Conservation (phyloP, 371 early-diverging fungal genomes). For the Saksenaea oblongispora region DNA sequence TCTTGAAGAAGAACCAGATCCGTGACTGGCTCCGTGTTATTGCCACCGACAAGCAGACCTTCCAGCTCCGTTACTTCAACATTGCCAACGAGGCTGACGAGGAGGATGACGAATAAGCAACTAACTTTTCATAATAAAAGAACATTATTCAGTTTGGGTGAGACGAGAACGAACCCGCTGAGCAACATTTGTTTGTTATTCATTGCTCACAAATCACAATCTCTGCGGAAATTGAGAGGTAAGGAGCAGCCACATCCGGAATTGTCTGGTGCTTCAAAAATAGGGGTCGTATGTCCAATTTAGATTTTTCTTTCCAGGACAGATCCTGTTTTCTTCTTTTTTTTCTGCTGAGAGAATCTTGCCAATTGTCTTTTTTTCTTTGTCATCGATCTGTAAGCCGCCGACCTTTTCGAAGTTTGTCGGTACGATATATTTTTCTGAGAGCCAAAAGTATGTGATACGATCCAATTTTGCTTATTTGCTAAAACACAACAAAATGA, state of each 20-base stretch:
- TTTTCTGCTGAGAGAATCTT: neutral
- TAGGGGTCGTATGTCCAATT: neutral
- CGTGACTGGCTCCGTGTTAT: slow-evolving; percentile 98
- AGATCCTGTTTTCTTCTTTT: slow-evolving; percentile 2
- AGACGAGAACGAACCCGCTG: slow-evolving; percentile 71
- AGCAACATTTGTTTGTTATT: slow-evolving; percentile 16
- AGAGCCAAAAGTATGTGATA: slow-evolving; percentile 4
- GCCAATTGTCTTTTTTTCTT: neutral
- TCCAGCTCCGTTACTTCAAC: slow-evolving; percentile 97
- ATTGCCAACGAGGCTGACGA: slow-evolving; percentile 85
- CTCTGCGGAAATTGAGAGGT: slow-evolving; percentile 39
- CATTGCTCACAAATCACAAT: slow-evolving; percentile 58
- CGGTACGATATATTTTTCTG: neutral
- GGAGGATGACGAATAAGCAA: slow-evolving; percentile 65
- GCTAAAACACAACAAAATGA: neutral
- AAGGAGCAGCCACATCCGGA: neutral
- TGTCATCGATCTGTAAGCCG: neutral
- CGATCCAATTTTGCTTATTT: neutral
- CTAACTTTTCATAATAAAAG: slow-evolving; percentile 8
- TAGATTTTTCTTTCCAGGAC: neutral
- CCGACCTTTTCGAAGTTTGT: no score
- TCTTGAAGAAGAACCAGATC: slow-evolving; percentile 98
- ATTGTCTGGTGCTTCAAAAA: neutral
- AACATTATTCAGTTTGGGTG: slow-evolving; percentile 40
- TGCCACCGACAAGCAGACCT: slow-evolving; percentile 88